phyloP scores from a whole-genome alignment of 179 eudicot species.

The Carnegiea gigantea region DNA sequence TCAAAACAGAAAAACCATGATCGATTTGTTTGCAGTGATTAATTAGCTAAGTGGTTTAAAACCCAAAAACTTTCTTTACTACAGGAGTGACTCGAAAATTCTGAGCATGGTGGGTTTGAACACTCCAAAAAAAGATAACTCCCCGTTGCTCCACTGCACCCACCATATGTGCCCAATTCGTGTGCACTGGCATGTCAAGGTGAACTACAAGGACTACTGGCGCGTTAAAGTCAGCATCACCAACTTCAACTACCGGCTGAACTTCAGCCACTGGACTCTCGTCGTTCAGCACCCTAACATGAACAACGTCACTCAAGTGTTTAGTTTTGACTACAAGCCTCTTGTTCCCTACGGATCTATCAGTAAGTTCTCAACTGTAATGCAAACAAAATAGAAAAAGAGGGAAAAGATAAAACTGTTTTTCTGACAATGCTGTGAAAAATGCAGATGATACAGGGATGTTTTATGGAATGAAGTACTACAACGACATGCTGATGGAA shows the following conservation, averaged over 20 bases:
- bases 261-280: conserved; percentile 75
- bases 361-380: conserved; percentile 45
- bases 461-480: conserved; percentile 82
- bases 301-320: conserved; percentile 79
- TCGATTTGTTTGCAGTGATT: too few relatives aligned
- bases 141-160: conserved; percentile 69
- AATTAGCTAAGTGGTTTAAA: not conserved
- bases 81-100: conserved; percentile 70
- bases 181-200: conserved; percentile 87
- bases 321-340: conserved; percentile 84
- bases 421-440: conserved; percentile 15
- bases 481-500: conserved; percentile 74
- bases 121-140: conserved; percentile 58
- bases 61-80: not conserved
- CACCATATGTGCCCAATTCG: conserved; percentile 86
- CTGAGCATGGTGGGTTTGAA: conserved; percentile 54
- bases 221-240: conserved; percentile 70
- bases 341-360: conserved; percentile 60
- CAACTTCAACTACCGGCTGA: conserved; percentile 72
- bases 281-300: conserved; percentile 86
- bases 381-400: not conserved
- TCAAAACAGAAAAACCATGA: too few relatives aligned
- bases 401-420: not conserved
- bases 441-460: conserved; percentile 83
- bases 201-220: conserved; percentile 81